phyloP scores from a whole-genome alignment of 208 protist genomes.

The Trypanosoma boissoni region DNA sequence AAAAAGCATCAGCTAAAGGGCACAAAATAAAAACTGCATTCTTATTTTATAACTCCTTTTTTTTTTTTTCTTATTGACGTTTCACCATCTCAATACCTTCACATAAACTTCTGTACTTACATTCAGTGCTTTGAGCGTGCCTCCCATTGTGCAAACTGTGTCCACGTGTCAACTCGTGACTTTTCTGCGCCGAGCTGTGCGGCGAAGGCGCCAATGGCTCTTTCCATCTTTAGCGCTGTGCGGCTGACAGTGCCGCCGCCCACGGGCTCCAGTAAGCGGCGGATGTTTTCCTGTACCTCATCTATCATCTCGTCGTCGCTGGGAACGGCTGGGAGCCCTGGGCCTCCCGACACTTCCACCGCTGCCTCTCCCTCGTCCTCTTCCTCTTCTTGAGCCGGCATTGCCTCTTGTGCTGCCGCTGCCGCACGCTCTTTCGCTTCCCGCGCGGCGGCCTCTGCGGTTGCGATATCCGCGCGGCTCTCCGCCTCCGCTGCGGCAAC shows the following conservation, averaged over 20 bases:
- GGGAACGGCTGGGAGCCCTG: slow-evolving; percentile 29
- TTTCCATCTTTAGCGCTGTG: slow-evolving; percentile 26
- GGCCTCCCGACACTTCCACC: not conserved
- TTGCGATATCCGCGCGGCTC: slow-evolving; percentile 3
- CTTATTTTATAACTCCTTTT: too few relatives aligned
- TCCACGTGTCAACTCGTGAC: slow-evolving; percentile 38
- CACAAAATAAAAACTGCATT: too few relatives aligned
- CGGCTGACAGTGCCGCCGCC: slow-evolving; percentile 7
- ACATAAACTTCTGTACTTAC: not conserved
- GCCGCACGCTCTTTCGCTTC: not conserved
- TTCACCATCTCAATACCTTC: too few relatives aligned
- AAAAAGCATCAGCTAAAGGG: too few relatives aligned
- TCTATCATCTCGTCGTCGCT: slow-evolving; percentile 68
- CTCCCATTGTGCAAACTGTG: slow-evolving; percentile 70
- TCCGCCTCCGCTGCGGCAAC: slow-evolving; percentile 42
- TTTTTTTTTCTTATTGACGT: too few relatives aligned
- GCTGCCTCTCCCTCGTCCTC: slow-evolving; percentile 7
- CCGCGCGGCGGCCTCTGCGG: not conserved
- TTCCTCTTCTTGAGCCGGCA: slow-evolving; percentile 12
- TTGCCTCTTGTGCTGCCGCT: not conserved
- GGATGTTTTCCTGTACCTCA: slow-evolving; percentile 80
- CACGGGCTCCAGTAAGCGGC: slow-evolving; percentile 41
- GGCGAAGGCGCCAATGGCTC: slow-evolving; percentile 35
- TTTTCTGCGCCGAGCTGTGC: slow-evolving; percentile 28
- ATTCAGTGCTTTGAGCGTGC: slow-evolving; percentile 18